Conservation (phyloP, 2,329 filamentous ascomycete genomes). For the Trichoderma koningii region DNA sequence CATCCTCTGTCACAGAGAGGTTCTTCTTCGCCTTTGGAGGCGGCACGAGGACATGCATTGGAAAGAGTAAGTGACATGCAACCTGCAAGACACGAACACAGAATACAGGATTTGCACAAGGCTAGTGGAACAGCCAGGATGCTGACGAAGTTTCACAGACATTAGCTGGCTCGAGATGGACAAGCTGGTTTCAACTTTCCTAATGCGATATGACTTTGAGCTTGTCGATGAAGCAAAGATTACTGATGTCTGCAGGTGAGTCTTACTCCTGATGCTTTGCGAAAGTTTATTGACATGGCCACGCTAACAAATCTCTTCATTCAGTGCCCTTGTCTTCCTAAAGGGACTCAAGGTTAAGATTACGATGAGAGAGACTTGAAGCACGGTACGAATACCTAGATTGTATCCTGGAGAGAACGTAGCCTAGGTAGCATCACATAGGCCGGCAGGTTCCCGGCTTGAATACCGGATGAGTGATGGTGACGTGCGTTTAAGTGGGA, state of each 20-base stretch:
- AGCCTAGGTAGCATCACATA: neutral
- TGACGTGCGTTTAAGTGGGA: too few relatives aligned
- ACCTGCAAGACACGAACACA: neutral
- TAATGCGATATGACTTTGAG: neutral
- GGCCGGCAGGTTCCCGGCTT: too few relatives aligned
- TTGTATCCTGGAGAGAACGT: neutral
- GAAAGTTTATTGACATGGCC: neutral
- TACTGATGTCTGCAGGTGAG: neutral
- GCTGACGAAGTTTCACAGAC: neutral
- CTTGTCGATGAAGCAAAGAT: neutral
- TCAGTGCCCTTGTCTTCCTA: neutral
- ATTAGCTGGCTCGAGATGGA: constrained; percentile 1
- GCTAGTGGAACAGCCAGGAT: too few relatives aligned
- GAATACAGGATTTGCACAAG: neutral
- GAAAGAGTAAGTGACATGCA: neutral
- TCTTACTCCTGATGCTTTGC: neutral
- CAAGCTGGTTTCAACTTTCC: neutral
- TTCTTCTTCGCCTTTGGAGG: constrained; percentile 2
- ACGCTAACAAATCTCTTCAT: neutral
- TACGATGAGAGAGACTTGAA: neutral
- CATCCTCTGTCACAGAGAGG: neutral
- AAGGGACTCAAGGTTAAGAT: neutral
- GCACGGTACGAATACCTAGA: neutral
- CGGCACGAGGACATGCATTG: neutral
- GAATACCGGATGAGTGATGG: too few relatives aligned